phyloP scores from a whole-genome alignment of 164 flowering plant species.

The Umbilicus rupestris region DNA sequence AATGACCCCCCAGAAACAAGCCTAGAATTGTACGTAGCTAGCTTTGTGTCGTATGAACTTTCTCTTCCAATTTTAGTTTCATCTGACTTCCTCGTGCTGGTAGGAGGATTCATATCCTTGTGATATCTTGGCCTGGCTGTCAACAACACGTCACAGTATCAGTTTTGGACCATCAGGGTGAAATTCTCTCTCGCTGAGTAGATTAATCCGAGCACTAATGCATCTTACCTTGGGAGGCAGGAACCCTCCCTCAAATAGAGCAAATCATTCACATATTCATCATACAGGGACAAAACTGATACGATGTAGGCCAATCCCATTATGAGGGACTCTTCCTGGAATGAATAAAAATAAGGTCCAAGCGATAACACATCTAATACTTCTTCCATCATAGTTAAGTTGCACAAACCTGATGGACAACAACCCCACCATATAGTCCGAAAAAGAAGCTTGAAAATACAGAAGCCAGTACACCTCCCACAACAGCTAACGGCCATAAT shows the following conservation, averaged over 20 bases:
- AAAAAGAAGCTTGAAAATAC: slow-evolving; percentile 56
- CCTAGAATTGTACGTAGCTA: slow-evolving; percentile 16
- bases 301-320: slow-evolving; percentile 72
- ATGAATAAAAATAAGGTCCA: not conserved
- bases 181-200: not conserved
- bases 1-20: slow-evolving; percentile 49
- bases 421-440: slow-evolving; percentile 54
- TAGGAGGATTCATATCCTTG: slow-evolving; percentile 20
- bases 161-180: slow-evolving; percentile 7
- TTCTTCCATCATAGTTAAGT: not conserved
- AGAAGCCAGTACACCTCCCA: slow-evolving; percentile 53
- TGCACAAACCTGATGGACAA: slow-evolving; percentile 67
- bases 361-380: not conserved
- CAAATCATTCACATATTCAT: slow-evolving; percentile 76
- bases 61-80: slow-evolving; percentile 25
- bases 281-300: slow-evolving; percentile 60
- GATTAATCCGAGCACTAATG: not conserved
- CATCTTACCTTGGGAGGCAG: slow-evolving; percentile 66
- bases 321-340: slow-evolving; percentile 57
- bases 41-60: slow-evolving; percentile 14
- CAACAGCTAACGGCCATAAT: slow-evolving; percentile 82
- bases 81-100: slow-evolving; percentile 20
- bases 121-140: slow-evolving; percentile 87
- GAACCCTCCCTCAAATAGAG: slow-evolving; percentile 80
- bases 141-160: slow-evolving; percentile 27